phyloP scores from a whole-genome alignment of 208 protist genomes.

The Eutreptiella sp. region DNA sequence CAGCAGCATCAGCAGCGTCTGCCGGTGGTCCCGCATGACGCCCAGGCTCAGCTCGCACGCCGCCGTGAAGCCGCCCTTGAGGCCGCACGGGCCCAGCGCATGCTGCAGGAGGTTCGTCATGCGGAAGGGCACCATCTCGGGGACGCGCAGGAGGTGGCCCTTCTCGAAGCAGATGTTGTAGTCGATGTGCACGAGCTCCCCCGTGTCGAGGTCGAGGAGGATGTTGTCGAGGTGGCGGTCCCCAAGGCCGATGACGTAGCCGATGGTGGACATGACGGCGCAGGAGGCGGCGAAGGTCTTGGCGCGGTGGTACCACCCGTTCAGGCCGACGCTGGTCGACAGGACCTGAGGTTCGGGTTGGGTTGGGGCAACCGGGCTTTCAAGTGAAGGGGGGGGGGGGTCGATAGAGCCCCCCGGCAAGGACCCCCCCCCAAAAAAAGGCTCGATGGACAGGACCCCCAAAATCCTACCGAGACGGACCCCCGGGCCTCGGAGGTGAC shows the following conservation, averaged over 20 bases:
- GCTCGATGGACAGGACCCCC: too few relatives aligned
- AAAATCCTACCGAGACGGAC: too few relatives aligned
- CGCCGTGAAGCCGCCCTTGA: conserved; percentile 42
- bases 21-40: conserved; percentile 16
- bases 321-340: not conserved
- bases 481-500: too few relatives aligned
- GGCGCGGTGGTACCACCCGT: not conserved
- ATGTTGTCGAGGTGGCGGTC: conserved; percentile 76
- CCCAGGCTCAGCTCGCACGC: conserved; percentile 31
- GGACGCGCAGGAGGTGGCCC: conserved; percentile 49
- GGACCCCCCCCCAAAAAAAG: too few relatives aligned
- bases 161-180: conserved; percentile 78
- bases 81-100: conserved; percentile 49
- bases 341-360: too few relatives aligned
- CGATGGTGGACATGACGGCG: conserved; percentile 60
- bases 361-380: too few relatives aligned
- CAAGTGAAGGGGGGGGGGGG: too few relatives aligned
- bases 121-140: conserved; percentile 67
- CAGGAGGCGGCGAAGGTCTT: conserved; percentile 24
- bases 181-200: conserved; percentile 69
- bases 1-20: conserved; percentile 49
- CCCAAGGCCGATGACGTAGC: conserved; percentile 68
- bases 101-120: conserved; percentile 51
- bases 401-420: too few relatives aligned
- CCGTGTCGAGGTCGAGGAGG: conserved; percentile 45